These are phyloP conservation scores for Orbilia javanica DNA, from an alignment of 2,329 filamentous ascomycete species.

Conservation along the genomic window DNA sequence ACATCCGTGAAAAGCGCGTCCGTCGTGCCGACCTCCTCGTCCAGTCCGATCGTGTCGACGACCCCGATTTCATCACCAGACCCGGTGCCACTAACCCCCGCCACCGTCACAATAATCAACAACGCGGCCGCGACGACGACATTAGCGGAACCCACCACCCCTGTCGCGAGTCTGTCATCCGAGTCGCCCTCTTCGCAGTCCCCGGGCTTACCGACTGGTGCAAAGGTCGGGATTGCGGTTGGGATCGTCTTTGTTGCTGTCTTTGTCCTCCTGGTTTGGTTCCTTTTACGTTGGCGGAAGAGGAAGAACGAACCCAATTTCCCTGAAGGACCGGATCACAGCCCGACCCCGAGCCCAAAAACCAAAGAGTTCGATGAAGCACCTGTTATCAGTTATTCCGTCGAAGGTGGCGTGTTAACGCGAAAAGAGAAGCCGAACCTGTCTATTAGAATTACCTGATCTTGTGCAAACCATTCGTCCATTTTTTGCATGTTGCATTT, in stretches of 20 bases:
- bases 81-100: not conserved
- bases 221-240: conserved; percentile 27
- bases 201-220: conserved; percentile 17
- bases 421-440: conserved; percentile 31
- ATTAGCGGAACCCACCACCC: not conserved
- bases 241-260: conserved; percentile 1
- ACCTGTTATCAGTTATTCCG: conserved; percentile 34
- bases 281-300: conserved; percentile 30
- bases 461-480: not conserved
- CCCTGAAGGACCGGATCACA: conserved; percentile 44
- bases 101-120: not conserved
- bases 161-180: not conserved
- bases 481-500: conserved; percentile 3
- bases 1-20: not conserved
- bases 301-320: conserved; percentile 27
- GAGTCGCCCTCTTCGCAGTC: not conserved
- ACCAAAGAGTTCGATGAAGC: conserved; percentile 29
- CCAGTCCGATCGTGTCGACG: not conserved
- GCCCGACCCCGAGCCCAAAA: conserved; percentile 25
- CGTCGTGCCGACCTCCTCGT: not conserved
- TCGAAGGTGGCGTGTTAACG: conserved; percentile 33
- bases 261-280: not conserved
- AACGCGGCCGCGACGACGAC: not conserved
- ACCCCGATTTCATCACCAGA: not conserved
- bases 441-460: not conserved